phyloP scores from a whole-genome alignment of 257 asterid genomes.

The Datura wrightii region DNA sequence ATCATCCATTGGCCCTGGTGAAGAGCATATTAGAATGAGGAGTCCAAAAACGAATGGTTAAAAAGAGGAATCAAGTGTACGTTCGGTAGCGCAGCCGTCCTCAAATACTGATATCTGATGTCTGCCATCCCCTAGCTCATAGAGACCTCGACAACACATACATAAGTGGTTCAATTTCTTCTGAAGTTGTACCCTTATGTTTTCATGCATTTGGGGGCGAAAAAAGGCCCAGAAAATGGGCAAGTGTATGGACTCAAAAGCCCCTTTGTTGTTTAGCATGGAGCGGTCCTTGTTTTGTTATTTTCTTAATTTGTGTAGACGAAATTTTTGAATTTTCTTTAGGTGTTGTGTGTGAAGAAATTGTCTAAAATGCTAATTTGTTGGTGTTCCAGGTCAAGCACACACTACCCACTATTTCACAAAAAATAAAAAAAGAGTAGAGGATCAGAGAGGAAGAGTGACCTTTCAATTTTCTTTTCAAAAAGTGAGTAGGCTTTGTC shows the following conservation, averaged over 20 bases:
- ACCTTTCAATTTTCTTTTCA: not conserved
- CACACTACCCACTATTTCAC: not conserved
- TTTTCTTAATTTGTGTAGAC: conserved; percentile 11
- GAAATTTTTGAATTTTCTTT: not conserved
- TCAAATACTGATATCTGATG: not conserved
- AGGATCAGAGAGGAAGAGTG: conserved; percentile 17
- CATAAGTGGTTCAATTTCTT: conserved; percentile 19
- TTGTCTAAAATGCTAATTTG: conserved; percentile 1
- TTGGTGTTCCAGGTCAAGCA: not conserved
- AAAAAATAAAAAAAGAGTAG: not conserved
- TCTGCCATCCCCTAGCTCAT: not conserved
- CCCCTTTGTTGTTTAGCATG: not conserved
- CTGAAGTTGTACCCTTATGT: not conserved
- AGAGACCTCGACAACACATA: not conserved
- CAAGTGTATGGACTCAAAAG: not conserved
- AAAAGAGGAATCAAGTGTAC: conserved; percentile 30
- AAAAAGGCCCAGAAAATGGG: conserved; percentile 1
- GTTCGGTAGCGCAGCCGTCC: not conserved
- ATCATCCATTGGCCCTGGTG: not conserved
- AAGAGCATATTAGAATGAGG: conserved; percentile 32
- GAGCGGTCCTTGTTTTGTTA: not conserved
- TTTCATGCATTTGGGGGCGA: not conserved
- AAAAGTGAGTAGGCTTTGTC: not conserved
- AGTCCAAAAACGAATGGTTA: conserved; percentile 33
- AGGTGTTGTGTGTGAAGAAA: not conserved